phyloP scores from a whole-genome alignment of 169 alveolate genomes.

The Eimeria zaria region DNA sequence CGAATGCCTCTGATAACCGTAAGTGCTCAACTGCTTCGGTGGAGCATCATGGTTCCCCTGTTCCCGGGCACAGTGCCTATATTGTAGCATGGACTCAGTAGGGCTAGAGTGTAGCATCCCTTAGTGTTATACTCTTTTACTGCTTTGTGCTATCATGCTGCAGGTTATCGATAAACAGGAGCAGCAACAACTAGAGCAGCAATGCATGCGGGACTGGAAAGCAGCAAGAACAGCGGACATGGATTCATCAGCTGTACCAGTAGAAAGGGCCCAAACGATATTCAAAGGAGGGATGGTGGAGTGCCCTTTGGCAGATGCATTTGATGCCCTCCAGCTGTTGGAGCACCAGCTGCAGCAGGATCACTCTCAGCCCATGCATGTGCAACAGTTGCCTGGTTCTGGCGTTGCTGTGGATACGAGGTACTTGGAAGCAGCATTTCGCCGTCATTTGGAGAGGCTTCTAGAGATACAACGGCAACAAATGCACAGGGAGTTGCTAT shows the following conservation, averaged over 20 bases:
- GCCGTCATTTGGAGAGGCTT: neutral
- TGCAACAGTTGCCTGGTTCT: neutral
- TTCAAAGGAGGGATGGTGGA: constrained; percentile 12
- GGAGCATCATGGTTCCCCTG: neutral
- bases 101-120: neutral
- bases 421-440: constrained; percentile 13
- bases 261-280: neutral
- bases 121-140: neutral
- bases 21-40: neutral
- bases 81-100: neutral
- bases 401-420: neutral
- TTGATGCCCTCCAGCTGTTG: constrained; percentile 34
- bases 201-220: constrained; percentile 57
- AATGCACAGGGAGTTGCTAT: neutral
- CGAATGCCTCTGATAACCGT: constrained; percentile 52
- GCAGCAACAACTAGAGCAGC: constrained; percentile 72
- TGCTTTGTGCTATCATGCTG: constrained; percentile 3
- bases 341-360: constrained; percentile 46
- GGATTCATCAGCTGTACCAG: neutral
- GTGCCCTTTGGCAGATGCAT: constrained; percentile 58
- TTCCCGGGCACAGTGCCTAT: neutral
- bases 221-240: neutral
- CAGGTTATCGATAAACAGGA: constrained; percentile 55
- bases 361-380: neutral
- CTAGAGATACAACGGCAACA: constrained; percentile 17